Evolutionary conservation across 305 asterid genomes (phyloP).

Genomic region (Fraxinus ornus): DNA sequence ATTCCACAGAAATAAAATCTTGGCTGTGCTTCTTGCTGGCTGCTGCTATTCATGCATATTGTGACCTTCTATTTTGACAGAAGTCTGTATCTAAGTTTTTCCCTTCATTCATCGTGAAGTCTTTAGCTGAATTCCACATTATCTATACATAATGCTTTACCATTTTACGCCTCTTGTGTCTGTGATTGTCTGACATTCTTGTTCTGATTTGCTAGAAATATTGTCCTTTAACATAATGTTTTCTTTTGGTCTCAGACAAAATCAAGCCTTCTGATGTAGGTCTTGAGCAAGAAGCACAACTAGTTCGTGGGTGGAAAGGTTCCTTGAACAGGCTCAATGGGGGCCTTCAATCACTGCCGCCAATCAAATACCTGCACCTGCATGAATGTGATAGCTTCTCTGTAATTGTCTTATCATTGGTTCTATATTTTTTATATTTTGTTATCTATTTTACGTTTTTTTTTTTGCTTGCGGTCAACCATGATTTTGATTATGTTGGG

Average conservation of each 20-base stretch:
- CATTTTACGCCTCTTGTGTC: background rate
- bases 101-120: background rate
- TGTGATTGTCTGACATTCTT: background rate
- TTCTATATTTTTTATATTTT: slow-evolving; percentile 14
- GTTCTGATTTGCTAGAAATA: slow-evolving; percentile 15
- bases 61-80: background rate
- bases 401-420: slow-evolving; percentile 43
- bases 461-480: slow-evolving; percentile 10
- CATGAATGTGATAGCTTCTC: slow-evolving; percentile 89
- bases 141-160: background rate
- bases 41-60: background rate
- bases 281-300: slow-evolving; percentile 94
- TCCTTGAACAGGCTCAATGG: slow-evolving; percentile 57
- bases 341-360: slow-evolving; percentile 42
- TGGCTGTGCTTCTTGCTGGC: background rate
- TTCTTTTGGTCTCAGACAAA: slow-evolving; percentile 61
- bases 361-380: slow-evolving; percentile 80
- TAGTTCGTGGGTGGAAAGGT: slow-evolving; percentile 71
- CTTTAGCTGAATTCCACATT: background rate
- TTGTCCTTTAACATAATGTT: slow-evolving; percentile 22
- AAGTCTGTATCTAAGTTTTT: background rate
- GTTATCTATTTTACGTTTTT: background rate
- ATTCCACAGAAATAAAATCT: background rate
- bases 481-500: background rate
- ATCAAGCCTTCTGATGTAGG: slow-evolving; percentile 98